Conservation (phyloP, 2,329 filamentous ascomycete species). For the Claviceps pusilla region DNA sequence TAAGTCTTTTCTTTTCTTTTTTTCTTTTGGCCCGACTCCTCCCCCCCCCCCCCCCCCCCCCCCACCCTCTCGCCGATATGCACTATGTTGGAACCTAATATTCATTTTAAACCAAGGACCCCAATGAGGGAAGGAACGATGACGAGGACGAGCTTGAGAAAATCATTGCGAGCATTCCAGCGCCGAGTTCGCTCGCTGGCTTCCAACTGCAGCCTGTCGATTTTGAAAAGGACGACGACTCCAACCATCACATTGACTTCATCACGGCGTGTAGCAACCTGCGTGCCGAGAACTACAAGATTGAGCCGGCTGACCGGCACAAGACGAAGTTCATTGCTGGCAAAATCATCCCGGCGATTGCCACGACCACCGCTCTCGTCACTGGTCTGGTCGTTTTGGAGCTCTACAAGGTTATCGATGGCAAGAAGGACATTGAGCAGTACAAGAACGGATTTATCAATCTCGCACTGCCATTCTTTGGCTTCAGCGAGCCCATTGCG, state of each 20-base stretch:
- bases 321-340: slow-evolving; percentile 99
- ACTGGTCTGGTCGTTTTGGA: slow-evolving; percentile 87
- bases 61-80: background rate
- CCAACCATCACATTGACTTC: slow-evolving; percentile 97
- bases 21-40: no score
- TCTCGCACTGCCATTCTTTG: slow-evolving; percentile 89
- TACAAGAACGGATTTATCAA: slow-evolving; percentile 99
- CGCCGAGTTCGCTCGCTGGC: slow-evolving; percentile 65
- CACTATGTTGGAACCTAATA: background rate
- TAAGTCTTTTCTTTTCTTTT: slow-evolving; percentile 22
- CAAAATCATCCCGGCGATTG: slow-evolving; percentile 98
- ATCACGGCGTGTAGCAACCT: slow-evolving; percentile 95
- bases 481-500: slow-evolving; percentile 90
- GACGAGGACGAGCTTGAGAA: slow-evolving; percentile 63
- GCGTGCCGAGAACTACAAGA: slow-evolving; percentile 95
- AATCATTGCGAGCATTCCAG: slow-evolving; percentile 58
- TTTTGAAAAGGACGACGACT: slow-evolving; percentile 98
- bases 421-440: slow-evolving; percentile 91
- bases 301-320: slow-evolving; percentile 78
- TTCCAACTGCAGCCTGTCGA: slow-evolving; percentile 87
- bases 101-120: slow-evolving; percentile 39
- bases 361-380: slow-evolving; percentile 88
- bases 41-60: no score
- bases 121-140: slow-evolving; percentile 57
- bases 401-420: slow-evolving; percentile 91